A percentile compares a stretch with the other conserved stretches of the same genome.
Conservation (phyloP, 352 stramenopile species). For the Thraustochytrium sp. region DNA sequence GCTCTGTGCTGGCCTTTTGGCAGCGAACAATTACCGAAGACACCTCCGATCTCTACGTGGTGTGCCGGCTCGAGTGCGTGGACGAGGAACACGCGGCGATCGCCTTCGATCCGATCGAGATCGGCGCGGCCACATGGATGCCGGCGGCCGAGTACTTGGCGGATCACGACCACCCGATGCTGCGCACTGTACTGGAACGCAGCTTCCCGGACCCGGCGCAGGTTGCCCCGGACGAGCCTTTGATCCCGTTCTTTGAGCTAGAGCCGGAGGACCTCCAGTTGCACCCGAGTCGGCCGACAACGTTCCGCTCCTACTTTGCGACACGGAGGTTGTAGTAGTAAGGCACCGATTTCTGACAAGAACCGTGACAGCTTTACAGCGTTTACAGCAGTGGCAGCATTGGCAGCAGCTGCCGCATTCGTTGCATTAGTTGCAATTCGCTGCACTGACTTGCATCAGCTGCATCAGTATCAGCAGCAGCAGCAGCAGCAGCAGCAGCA, state of each 20-base stretch:
- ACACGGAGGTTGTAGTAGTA: background rate
- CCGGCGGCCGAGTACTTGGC: constrained; percentile 54
- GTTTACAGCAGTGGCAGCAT: no score
- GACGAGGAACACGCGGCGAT: constrained; percentile 50
- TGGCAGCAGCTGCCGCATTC: background rate
- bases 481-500: no score
- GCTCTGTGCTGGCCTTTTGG: constrained; percentile 38
- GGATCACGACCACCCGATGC: constrained; percentile 15
- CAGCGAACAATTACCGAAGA: constrained; percentile 42
- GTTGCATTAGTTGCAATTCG: no score
- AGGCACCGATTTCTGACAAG: no score
- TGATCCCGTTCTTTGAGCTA: background rate
- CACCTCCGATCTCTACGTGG: constrained; percentile 60
- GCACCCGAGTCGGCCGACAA: background rate
- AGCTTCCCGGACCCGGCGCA: background rate
- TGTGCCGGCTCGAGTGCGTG: constrained; percentile 58
- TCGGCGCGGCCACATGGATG: constrained; percentile 57
- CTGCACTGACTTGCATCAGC: background rate
- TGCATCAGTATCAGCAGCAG: no score
- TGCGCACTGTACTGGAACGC: constrained; percentile 2
- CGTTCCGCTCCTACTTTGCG: background rate
- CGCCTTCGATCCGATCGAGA: constrained; percentile 55
- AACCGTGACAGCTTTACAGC: no score
- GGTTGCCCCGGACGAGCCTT: background rate
- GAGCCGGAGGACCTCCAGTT: background rate